Percentiles rank a stretch among this genome's conserved stretches.
These are phyloP conservation scores for Magnaporthiopsis poae DNA, from an alignment of 2,329 filamentous ascomycete species.

Conservation along the genomic window DNA sequence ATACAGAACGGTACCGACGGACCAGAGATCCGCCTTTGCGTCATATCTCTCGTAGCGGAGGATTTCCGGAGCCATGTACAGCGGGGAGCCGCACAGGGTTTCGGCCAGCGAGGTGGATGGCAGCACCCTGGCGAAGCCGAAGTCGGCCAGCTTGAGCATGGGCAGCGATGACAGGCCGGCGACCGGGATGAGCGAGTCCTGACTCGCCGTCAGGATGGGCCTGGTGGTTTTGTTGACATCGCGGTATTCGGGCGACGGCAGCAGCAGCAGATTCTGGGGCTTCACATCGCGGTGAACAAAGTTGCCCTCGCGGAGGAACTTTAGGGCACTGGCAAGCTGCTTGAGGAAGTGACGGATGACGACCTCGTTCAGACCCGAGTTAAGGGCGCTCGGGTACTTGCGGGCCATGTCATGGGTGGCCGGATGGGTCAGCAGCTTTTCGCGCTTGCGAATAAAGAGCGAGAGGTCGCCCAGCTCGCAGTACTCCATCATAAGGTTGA, in stretches of 20 bases:
- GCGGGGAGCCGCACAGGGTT: slow-evolving; percentile 86
- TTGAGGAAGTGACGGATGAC: slow-evolving; percentile 91
- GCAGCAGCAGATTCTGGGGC: slow-evolving; percentile 85
- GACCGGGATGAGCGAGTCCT: slow-evolving; percentile 69
- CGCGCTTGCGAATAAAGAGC: slow-evolving; percentile 88
- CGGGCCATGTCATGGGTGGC: slow-evolving; percentile 81
- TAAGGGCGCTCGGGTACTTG: slow-evolving; percentile 77
- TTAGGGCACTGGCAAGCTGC: slow-evolving; percentile 81
- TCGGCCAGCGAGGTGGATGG: slow-evolving; percentile 87
- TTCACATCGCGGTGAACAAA: slow-evolving; percentile 96
- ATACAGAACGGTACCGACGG: slow-evolving; percentile 86
- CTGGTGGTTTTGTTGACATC: slow-evolving; percentile 50
- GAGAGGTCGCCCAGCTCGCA: slow-evolving; percentile 92
- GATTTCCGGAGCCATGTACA: slow-evolving; percentile 99
- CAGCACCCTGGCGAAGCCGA: slow-evolving; percentile 90
- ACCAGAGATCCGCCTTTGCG: slow-evolving; percentile 94
- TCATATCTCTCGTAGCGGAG: slow-evolving; percentile 95
- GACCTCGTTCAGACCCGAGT: slow-evolving; percentile 91
- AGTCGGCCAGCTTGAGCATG: slow-evolving; percentile 96
- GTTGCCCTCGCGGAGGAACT: slow-evolving; percentile 75
- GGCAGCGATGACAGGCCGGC: slow-evolving; percentile 76
- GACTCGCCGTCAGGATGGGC: slow-evolving; percentile 66
- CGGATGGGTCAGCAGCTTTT: slow-evolving; percentile 67
- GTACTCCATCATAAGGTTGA: slow-evolving; percentile 98
- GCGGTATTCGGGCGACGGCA: slow-evolving; percentile 68